A percentile compares a stretch with the other conserved stretches of the same genome.
phyloP scores from a whole-genome alignment of 441 rosid genomes.

The Arabidopsis lyrata region DNA sequence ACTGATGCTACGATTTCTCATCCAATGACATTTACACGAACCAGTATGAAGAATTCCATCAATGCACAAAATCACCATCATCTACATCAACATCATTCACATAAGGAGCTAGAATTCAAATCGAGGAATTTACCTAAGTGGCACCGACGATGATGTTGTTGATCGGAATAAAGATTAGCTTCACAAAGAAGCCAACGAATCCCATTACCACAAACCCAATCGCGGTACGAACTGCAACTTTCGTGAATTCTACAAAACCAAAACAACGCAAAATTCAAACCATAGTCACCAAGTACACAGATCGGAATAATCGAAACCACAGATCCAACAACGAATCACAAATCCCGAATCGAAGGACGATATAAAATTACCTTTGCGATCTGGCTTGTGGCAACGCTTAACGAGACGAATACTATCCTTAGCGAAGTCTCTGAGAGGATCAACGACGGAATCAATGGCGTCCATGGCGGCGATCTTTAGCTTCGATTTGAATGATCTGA shows the following conservation, averaged over 20 bases:
- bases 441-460: conserved; percentile 80
- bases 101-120: no score
- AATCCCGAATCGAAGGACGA: no score
- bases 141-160: conserved; percentile 87
- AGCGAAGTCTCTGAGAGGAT: conserved; percentile 87
- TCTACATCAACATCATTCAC: background rate
- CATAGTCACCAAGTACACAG: background rate
- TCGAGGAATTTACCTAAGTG: conserved; percentile 45
- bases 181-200: conserved; percentile 84
- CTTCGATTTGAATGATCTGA: conserved; percentile 6
- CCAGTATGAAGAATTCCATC: background rate
- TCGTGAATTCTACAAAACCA: conserved; percentile 64
- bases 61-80: background rate
- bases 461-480: conserved; percentile 54
- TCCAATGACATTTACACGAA: background rate
- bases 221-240: conserved; percentile 84
- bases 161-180: conserved; percentile 85
- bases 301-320: background rate
- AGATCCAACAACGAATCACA: conserved; percentile 27
- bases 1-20: no score
- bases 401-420: conserved; percentile 87
- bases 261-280: background rate
- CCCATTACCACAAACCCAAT: conserved; percentile 91
- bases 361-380: conserved; percentile 67
- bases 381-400: conserved; percentile 91